Conservation (phyloP, 352 stramenopile genomes). For the Globisporangium parvum region DNA sequence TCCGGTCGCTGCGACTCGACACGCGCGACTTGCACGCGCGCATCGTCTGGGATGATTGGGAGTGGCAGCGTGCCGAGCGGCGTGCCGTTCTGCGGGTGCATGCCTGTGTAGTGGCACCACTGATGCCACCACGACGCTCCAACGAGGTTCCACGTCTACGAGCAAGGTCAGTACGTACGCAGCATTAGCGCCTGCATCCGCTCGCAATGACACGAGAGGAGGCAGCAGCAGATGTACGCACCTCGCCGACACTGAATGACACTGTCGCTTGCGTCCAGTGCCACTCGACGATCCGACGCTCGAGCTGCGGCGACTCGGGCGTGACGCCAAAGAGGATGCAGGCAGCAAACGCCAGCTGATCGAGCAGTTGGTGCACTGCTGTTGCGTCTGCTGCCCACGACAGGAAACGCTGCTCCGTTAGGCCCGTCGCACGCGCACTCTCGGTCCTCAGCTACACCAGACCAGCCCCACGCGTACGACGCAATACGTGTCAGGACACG, state of each 20-base stretch:
- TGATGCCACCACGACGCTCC: slow-evolving; percentile 72
- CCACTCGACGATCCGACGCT: slow-evolving; percentile 69
- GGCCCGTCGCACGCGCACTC: slow-evolving; percentile 1
- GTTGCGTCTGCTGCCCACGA: slow-evolving; percentile 35
- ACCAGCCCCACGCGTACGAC: too few species aligned
- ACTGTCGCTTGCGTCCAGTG: slow-evolving; percentile 56
- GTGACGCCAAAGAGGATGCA: slow-evolving; percentile 78
- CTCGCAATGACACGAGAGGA: not conserved
- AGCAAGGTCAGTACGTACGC: slow-evolving; percentile 1
- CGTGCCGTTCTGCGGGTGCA: slow-evolving; percentile 61
- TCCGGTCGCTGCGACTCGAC: not conserved
- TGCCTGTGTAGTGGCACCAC: slow-evolving; percentile 69
- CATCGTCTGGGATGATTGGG: slow-evolving; percentile 30
- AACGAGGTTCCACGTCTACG: slow-evolving; percentile 70
- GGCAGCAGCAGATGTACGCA: slow-evolving; percentile 18
- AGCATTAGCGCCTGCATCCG: not conserved
- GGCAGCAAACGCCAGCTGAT: slow-evolving; percentile 67
- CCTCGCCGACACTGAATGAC: slow-evolving; percentile 43
- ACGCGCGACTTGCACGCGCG: slow-evolving; percentile 1
- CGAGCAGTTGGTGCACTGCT: slow-evolving; percentile 44
- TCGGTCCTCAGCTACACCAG: not conserved
- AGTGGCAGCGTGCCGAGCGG: slow-evolving; percentile 47
- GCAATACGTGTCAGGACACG: not conserved
- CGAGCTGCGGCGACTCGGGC: slow-evolving; percentile 50
- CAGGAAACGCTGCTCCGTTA: slow-evolving; percentile 42